phyloP scores from a whole-genome alignment of 495 filamentous ascomycete genomes.

The Chaetomium cochliodes region DNA sequence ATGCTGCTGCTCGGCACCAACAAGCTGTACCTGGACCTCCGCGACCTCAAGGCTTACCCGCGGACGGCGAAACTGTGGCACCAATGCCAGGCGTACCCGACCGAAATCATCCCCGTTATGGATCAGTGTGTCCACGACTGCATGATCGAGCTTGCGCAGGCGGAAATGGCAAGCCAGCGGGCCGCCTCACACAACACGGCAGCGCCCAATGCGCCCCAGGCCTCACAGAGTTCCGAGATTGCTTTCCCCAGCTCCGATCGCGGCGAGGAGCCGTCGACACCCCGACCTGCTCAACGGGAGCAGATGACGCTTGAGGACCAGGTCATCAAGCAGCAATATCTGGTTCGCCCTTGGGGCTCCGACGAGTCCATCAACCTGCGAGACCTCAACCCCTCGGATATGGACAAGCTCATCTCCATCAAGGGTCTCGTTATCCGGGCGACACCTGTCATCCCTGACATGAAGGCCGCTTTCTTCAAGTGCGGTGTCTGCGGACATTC shows the following conservation, averaged over 20 bases:
- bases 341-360: constrained; percentile 86
- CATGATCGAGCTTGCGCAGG: constrained; percentile 84
- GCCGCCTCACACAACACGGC: constrained; percentile 55
- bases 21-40: constrained; percentile 81
- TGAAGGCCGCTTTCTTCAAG: constrained; percentile 93
- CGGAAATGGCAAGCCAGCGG: constrained; percentile 71
- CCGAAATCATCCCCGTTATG: constrained; percentile 95
- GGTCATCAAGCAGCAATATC: constrained; percentile 71
- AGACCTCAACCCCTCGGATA: constrained; percentile 91
- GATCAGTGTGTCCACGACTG: constrained; percentile 90
- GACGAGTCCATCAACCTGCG: constrained; percentile 87
- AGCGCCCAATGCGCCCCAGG: constrained; percentile 37
- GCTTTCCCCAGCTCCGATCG: constrained; percentile 73
- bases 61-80: constrained; percentile 92
- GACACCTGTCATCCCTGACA: constrained; percentile 94
- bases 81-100: constrained; percentile 86
- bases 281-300: constrained; percentile 32
- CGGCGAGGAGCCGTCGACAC: constrained; percentile 48
- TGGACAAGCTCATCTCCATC: constrained; percentile 94
- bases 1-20: constrained; percentile 84
- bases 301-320: constrained; percentile 51
- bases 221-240: constrained; percentile 64
- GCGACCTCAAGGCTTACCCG: constrained; percentile 90
- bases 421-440: constrained; percentile 96
- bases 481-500: constrained; percentile 91